Conservation (phyloP, 371 early-diverging fungal species). For the Lichtheimia hyalospora region DNA sequence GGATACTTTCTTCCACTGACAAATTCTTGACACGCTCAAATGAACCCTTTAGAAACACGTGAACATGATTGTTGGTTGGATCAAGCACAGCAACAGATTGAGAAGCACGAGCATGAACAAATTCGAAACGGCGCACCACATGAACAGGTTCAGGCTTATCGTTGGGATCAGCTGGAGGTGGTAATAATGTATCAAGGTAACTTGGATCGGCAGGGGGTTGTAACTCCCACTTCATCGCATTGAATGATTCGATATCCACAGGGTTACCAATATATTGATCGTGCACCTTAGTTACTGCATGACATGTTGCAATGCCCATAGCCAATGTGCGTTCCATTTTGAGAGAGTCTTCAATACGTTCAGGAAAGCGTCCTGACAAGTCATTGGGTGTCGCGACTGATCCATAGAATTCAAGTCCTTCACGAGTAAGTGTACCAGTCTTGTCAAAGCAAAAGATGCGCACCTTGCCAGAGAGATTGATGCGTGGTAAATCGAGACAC, state of each 20-base stretch:
- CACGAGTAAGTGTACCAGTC: conserved; percentile 79
- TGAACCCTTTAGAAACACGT: conserved; percentile 80
- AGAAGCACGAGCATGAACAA: conserved; percentile 83
- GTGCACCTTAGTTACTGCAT: conserved; percentile 68
- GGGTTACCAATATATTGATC: conserved; percentile 80
- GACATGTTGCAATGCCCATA: conserved; percentile 73
- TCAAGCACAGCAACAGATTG: conserved; percentile 80
- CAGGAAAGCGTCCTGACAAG: conserved; percentile 1
- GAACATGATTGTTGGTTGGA: conserved; percentile 46
- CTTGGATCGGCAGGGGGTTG: conserved; percentile 16
- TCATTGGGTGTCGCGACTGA: conserved; percentile 10
- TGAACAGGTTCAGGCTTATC: conserved; percentile 28
- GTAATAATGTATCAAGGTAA: conserved; percentile 29
- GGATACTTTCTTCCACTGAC: conserved; percentile 49
- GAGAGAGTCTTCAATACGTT: conserved; percentile 19
- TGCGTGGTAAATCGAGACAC: conserved; percentile 75
- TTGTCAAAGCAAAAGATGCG: conserved; percentile 92
- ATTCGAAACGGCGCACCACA: conserved; percentile 81
- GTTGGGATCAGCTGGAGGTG: conserved; percentile 17
- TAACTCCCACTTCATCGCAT: conserved; percentile 44
- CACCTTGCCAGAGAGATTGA: conserved; percentile 86
- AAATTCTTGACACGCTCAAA: conserved; percentile 73
- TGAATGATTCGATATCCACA: conserved; percentile 86
- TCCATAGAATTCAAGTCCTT: conserved; percentile 68
- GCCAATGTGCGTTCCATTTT: conserved; percentile 32